Evolutionary conservation across 2,329 filamentous ascomycete genomes (phyloP).

Genomic region (Fusarium verticillioides): DNA sequence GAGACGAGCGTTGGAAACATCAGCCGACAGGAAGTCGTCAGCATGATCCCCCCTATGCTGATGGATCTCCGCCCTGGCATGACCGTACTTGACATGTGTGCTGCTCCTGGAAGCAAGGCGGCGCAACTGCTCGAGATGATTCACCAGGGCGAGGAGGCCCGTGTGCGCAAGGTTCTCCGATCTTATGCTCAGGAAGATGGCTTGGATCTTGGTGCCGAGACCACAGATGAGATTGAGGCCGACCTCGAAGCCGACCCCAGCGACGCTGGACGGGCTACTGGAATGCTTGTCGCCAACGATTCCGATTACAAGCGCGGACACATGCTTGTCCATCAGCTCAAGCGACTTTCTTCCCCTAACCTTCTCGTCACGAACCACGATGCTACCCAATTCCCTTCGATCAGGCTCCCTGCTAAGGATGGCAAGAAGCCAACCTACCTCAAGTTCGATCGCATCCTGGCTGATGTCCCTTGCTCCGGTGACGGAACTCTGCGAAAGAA

Average conservation of each 20-base stretch:
- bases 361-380: conserved; percentile 98
- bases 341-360: conserved; percentile 95
- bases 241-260: conserved; percentile 68
- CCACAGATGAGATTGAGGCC: conserved; percentile 58
- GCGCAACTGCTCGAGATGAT: conserved; percentile 95
- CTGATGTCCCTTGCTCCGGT: conserved; percentile 96
- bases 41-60: conserved; percentile 96
- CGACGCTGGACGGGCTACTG: conserved; percentile 89
- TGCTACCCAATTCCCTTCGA: conserved; percentile 92
- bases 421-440: conserved; percentile 76
- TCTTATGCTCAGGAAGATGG: conserved; percentile 71
- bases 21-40: conserved; percentile 95
- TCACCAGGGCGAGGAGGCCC: conserved; percentile 89
- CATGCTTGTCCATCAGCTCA: conserved; percentile 97
- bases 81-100: conserved; percentile 94
- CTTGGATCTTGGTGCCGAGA: conserved; percentile 61
- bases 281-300: conserved; percentile 94
- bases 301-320: conserved; percentile 96
- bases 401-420: conserved; percentile 77
- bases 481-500: conserved; percentile 97
- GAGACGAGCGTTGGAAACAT: conserved; percentile 98
- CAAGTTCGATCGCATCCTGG: conserved; percentile 96
- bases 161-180: conserved; percentile 77
- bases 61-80: conserved; percentile 93
- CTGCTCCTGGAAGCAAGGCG: conserved; percentile 96